Conservation (phyloP, 2,329 filamentous ascomycete genomes). For the Blastomyces percursus region DNA sequence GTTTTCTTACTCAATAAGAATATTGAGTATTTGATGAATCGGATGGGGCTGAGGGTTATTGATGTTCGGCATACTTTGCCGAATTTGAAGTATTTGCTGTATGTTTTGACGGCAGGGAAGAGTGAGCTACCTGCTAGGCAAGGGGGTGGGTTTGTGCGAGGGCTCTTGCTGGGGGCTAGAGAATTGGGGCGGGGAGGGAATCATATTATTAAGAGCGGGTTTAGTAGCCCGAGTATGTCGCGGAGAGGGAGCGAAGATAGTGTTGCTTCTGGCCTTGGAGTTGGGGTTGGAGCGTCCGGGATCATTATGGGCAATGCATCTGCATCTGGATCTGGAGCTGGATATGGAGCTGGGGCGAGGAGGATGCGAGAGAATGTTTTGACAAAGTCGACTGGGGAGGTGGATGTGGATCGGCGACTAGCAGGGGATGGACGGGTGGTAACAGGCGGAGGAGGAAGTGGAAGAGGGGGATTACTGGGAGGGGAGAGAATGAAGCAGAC, state of each 20-base stretch:
- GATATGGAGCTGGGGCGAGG: not conserved
- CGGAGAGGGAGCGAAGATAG: constrained; percentile 34
- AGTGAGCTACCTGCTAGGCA: constrained; percentile 48
- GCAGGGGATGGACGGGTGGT: not conserved
- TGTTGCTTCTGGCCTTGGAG: constrained; percentile 14
- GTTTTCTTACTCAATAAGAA: constrained; percentile 97
- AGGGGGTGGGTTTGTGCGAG: constrained; percentile 43
- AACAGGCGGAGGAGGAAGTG: not conserved
- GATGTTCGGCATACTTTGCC: constrained; percentile 87
- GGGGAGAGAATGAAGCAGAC: not conserved
- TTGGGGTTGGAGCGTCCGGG: constrained; percentile 29
- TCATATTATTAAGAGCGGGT: constrained; percentile 15
- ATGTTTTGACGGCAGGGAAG: constrained; percentile 73
- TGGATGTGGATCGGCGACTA: not conserved
- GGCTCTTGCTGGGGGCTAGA: constrained; percentile 25
- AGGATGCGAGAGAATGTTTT: constrained; percentile 7
- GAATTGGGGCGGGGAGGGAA: not conserved
- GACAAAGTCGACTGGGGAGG: not conserved
- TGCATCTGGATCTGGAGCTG: constrained; percentile 11
- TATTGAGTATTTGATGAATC: constrained; percentile 59
- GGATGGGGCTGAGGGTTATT: constrained; percentile 64
- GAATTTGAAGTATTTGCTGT: constrained; percentile 86
- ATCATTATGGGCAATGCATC: constrained; percentile 21
- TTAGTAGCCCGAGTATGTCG: constrained; percentile 27
- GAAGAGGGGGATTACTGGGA: not conserved